Evolutionary conservation across 2,329 filamentous ascomycete species (phyloP), one percentile per base, ranked within the genome.

Genomic region (Penicillium occitanis): DNA sequence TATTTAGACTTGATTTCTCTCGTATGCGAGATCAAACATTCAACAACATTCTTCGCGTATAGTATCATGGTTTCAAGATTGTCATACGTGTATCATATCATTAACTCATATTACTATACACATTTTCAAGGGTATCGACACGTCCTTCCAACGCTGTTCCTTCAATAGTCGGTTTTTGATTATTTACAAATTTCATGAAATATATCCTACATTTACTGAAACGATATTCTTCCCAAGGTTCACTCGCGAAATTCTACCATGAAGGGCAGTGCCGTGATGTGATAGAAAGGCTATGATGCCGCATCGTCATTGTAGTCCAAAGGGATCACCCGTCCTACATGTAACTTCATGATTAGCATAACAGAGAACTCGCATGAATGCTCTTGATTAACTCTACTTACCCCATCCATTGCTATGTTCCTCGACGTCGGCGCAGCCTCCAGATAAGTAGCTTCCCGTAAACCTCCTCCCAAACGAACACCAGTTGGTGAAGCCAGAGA

Each of bases 351-450:
- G 17, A 3, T 42, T 42, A 42, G 14, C 40, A 14, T n/a, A 42
- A n/a, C 14, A n/a, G 17, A 8, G 14, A 8, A 17, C 40, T n/a
- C 40, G 6, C 14, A 8, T 8, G 40, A 42, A 42, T n/a, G 17
- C 40, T 42, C 40, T 42, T n/a, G 5, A 42, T 7, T n/a, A 17
- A 42, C 17, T 42, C 7, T 6, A n/a, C 1, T 42, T 28, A 59
- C 55, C 55, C 42, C 37, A 59, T 59, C n/a, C n/a, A 59, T 42
- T 42, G 22, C n/a, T 46, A 46, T 11, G n/a, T 13, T 13, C 17
- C 25, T 46, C 57, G 57, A 60, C 28, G 57, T 46, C 57, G 35
- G 19, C 25, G 57, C 37, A 60, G 57, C 37, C 57, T 42, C 57
- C 37, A 60, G 19, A 60, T 46, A 19, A 60, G 22, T 60, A 60